Evolutionary conservation across 805 yeast species (phyloP).

Genomic region (Wickerhamomyces xylosicus): DNA sequence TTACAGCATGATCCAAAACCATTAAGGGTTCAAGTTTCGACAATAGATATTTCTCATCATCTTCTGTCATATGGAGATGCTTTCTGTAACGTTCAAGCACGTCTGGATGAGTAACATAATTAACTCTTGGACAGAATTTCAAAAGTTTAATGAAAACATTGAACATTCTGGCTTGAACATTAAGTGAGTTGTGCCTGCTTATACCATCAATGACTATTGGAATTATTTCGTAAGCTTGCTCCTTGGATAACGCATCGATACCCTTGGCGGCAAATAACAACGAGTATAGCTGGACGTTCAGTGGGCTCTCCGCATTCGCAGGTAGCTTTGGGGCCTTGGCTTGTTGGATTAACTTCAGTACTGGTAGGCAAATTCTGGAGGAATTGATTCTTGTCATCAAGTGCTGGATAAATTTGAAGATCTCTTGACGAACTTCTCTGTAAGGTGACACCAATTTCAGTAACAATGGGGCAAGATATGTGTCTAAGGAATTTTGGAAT

Average conservation of each 20-base stretch:
- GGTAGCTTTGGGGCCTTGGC: conserved; percentile 44
- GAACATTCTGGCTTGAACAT: conserved; percentile 48
- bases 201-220: conserved; percentile 41
- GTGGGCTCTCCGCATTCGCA: conserved; percentile 20
- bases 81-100: conserved; percentile 28
- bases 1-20: conserved; percentile 38
- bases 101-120: conserved; percentile 35
- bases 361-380: conserved; percentile 51
- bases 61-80: conserved; percentile 25
- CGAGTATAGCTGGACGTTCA: conserved; percentile 49
- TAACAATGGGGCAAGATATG: conserved; percentile 68
- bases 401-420: conserved; percentile 57
- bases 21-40: conserved; percentile 45
- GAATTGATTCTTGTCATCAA: conserved; percentile 57
- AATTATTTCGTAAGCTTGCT: conserved; percentile 27
- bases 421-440: conserved; percentile 52
- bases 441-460: conserved; percentile 70
- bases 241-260: conserved; percentile 39
- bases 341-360: conserved; percentile 50
- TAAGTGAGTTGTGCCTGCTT: conserved; percentile 14
- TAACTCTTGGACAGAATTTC: neutral
- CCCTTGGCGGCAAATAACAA: conserved; percentile 62
- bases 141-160: conserved; percentile 43
- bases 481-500: conserved; percentile 46
- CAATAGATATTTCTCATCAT: conserved; percentile 37